phyloP scores from a whole-genome alignment of 768 basidiomycete genomes.

The Podaxis pistillaris region DNA sequence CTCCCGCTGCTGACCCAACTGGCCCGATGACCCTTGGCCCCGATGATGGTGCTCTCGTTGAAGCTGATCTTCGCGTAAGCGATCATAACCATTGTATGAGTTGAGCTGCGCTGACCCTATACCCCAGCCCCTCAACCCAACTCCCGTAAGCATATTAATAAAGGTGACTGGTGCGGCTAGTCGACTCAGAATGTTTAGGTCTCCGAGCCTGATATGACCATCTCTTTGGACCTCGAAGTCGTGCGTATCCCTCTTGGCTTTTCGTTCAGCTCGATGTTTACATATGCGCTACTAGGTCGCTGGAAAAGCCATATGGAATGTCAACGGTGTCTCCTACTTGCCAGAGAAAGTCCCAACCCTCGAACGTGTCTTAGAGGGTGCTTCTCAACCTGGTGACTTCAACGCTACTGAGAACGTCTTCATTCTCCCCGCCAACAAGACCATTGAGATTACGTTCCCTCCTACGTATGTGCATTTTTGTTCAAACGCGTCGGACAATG shows the following conservation, averaged over 20 bases:
- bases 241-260: slow-evolving; percentile 14
- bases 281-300: slow-evolving; percentile 7
- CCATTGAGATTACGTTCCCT: slow-evolving; percentile 25
- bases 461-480: slow-evolving; percentile 13
- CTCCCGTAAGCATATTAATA: slow-evolving; percentile 2
- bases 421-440: slow-evolving; percentile 24
- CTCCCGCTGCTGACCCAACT: slow-evolving; percentile 31
- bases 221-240: slow-evolving; percentile 31
- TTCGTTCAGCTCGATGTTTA: slow-evolving; percentile 6
- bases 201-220: slow-evolving; percentile 17
- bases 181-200: neutral
- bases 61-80: slow-evolving; percentile 31
- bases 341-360: slow-evolving; percentile 24
- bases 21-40: slow-evolving; percentile 20
- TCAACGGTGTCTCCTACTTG: slow-evolving; percentile 30
- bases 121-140: slow-evolving; percentile 22
- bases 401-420: slow-evolving; percentile 26
- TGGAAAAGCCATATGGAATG: slow-evolving; percentile 24
- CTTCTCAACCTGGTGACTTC: slow-evolving; percentile 20
- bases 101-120: neutral
- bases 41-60: slow-evolving; percentile 27
- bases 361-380: slow-evolving; percentile 27
- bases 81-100: neutral
- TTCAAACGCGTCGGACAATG: neutral
- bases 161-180: neutral